Evolutionary conservation across 2,329 filamentous ascomycete species (phyloP).

Genomic region (Fusarium napiforme): DNA sequence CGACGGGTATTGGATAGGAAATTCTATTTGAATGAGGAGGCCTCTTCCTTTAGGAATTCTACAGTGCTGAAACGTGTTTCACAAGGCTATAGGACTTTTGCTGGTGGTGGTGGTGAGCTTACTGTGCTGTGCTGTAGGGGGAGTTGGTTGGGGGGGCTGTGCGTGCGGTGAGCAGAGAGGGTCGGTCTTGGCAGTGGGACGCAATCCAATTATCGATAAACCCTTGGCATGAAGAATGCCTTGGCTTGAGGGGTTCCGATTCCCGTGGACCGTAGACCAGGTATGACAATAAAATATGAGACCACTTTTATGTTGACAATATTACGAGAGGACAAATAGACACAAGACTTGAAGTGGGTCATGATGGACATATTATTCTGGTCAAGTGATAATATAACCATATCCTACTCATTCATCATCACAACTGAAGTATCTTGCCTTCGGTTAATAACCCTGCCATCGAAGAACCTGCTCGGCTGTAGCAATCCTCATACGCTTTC

Average conservation of each 20-base stretch:
- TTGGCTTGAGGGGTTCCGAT: conserved; percentile 17
- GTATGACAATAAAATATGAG: neutral
- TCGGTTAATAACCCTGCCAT: conserved; percentile 11
- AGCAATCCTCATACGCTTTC: conserved; percentile 53
- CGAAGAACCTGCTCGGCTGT: conserved; percentile 31
- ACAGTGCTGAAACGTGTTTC: neutral
- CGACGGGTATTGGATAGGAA: neutral
- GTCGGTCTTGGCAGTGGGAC: conserved; percentile 16
- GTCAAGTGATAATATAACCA: neutral
- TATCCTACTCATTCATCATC: neutral
- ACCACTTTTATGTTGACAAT: neutral
- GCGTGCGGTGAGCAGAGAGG: conserved; percentile 15
- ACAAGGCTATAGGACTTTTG: neutral
- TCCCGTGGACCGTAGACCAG: neutral
- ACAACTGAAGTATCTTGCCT: accelerated
- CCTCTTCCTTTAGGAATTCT: neutral
- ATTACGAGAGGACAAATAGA: neutral
- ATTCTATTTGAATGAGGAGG: neutral
- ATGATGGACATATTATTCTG: accelerated
- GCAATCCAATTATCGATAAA: conserved; percentile 3
- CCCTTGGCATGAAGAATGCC: conserved; percentile 2
- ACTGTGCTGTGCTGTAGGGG: neutral
- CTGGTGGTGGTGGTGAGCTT: neutral
- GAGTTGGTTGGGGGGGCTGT: neutral
- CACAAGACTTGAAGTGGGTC: neutral